Evolutionary conservation across 1,139 yeast species (phyloP).

Genomic region (Blastobotrys buckinghamii): DNA sequence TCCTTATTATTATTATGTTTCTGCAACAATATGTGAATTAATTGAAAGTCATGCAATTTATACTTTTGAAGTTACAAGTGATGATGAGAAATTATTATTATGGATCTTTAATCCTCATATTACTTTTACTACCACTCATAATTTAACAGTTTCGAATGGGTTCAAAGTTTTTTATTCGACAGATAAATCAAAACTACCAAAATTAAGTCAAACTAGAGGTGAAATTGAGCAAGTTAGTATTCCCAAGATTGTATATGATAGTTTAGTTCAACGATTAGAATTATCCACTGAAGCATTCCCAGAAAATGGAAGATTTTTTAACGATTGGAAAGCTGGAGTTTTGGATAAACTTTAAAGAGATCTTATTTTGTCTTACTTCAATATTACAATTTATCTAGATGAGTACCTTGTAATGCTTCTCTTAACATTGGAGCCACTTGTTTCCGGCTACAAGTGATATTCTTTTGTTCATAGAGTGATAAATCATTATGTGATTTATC

Average conservation of each 20-base stretch:
- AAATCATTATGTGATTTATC: slow-evolving; percentile 6
- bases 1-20: slow-evolving; percentile 22
- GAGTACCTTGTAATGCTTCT: slow-evolving; percentile 7
- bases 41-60: slow-evolving; percentile 35
- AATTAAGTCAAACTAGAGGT: slow-evolving; percentile 30
- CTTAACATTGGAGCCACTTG: slow-evolving; percentile 66
- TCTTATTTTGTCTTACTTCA: too few species aligned
- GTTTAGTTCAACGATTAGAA: slow-evolving; percentile 31
- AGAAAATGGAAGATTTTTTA: slow-evolving; percentile 26
- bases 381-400: neutral
- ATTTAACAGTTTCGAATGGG: slow-evolving; percentile 25
- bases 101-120: slow-evolving; percentile 59
- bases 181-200: slow-evolving; percentile 21
- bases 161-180: slow-evolving; percentile 41
- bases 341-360: slow-evolving; percentile 17
- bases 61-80: slow-evolving; percentile 25
- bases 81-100: slow-evolving; percentile 26
- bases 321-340: slow-evolving; percentile 32
- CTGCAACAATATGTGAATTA: slow-evolving; percentile 25
- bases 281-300: slow-evolving; percentile 35
- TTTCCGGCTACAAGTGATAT: slow-evolving; percentile 65
- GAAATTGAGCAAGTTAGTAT: slow-evolving; percentile 38
- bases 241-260: slow-evolving; percentile 29
- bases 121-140: slow-evolving; percentile 29
- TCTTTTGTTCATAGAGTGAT: slow-evolving; percentile 45